Percentiles rank a stretch among this genome's conserved stretches.
These are phyloP conservation scores for Manihot esculenta DNA, from an alignment of 441 rosid species.

Conservation along the genomic window DNA sequence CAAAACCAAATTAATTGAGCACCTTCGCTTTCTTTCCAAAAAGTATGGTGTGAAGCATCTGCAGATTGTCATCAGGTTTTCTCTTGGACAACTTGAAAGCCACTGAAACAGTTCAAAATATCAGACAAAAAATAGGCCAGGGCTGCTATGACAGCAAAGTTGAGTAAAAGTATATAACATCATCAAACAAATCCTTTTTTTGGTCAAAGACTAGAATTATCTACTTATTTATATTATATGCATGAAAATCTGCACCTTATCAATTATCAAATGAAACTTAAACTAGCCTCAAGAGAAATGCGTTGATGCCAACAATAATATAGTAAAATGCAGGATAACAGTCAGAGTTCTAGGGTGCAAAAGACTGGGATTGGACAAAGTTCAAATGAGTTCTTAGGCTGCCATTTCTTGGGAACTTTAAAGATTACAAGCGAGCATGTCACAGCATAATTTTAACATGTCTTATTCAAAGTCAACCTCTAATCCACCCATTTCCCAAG, in stretches of 20 bases:
- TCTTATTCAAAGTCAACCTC: background rate
- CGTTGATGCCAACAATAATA: background rate
- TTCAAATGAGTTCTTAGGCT: background rate
- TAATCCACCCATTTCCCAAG: too few relatives aligned
- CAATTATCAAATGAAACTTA: constrained; percentile 9
- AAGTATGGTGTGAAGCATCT: constrained; percentile 69
- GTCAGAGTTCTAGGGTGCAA: background rate
- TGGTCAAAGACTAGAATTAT: background rate
- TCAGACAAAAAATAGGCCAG: constrained; percentile 25
- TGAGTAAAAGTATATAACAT: constrained; percentile 10
- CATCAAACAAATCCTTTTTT: background rate
- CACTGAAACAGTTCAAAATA: constrained; percentile 59
- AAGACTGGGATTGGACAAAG: background rate
- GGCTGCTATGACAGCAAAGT: constrained; percentile 17
- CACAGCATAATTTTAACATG: background rate
- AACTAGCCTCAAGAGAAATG: background rate
- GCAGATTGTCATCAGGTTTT: constrained; percentile 84
- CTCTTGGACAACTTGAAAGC: constrained; percentile 95
- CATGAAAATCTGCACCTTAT: constrained; percentile 1
- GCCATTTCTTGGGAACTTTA: background rate
- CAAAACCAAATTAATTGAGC: background rate
- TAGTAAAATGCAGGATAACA: background rate
- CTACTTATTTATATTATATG: background rate
- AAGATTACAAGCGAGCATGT: background rate
- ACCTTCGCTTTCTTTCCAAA: constrained; percentile 99